Conservation (phyloP, 805 yeast genomes). For the Yamadazyma phyllophila region DNA sequence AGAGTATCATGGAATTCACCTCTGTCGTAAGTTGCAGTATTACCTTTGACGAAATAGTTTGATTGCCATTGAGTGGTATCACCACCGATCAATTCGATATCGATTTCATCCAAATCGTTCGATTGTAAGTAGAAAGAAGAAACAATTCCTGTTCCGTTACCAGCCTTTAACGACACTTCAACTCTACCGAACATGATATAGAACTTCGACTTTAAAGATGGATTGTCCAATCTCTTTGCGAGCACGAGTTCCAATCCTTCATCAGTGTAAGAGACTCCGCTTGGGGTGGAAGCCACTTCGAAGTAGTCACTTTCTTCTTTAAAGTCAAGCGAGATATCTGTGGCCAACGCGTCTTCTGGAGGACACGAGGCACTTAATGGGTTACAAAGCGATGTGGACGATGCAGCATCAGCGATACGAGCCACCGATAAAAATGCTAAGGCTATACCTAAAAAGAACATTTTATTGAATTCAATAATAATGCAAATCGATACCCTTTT, state of each 20-base stretch:
- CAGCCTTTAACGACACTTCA: slow-evolving; percentile 63
- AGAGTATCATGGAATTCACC: slow-evolving; percentile 64
- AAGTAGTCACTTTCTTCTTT: slow-evolving; percentile 44
- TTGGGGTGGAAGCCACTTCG: slow-evolving; percentile 38
- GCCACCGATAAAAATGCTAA: slow-evolving; percentile 1
- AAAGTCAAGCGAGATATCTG: slow-evolving; percentile 54
- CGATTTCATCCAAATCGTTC: slow-evolving; percentile 86
- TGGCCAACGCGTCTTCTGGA: slow-evolving; percentile 59
- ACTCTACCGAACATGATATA: slow-evolving; percentile 85
- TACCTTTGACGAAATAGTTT: slow-evolving; percentile 77
- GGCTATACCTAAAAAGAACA: neutral
- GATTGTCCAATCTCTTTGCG: slow-evolving; percentile 64
- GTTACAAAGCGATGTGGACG: slow-evolving; percentile 18
- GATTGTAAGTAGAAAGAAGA: slow-evolving; percentile 75
- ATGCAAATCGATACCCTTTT: neutral
- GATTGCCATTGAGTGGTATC: slow-evolving; percentile 73
- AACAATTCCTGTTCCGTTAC: slow-evolving; percentile 73
- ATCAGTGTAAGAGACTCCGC: slow-evolving; percentile 31
- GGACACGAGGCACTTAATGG: slow-evolving; percentile 26
- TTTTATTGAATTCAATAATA: neutral
- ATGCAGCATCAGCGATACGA: slow-evolving; percentile 11
- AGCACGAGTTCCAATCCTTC: slow-evolving; percentile 63
- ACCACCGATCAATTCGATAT: slow-evolving; percentile 80
- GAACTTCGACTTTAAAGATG: slow-evolving; percentile 68
- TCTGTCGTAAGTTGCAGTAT: slow-evolving; percentile 71